phyloP scores from a whole-genome alignment of 2,329 filamentous ascomycete genomes.

The Penicillium sp. region DNA sequence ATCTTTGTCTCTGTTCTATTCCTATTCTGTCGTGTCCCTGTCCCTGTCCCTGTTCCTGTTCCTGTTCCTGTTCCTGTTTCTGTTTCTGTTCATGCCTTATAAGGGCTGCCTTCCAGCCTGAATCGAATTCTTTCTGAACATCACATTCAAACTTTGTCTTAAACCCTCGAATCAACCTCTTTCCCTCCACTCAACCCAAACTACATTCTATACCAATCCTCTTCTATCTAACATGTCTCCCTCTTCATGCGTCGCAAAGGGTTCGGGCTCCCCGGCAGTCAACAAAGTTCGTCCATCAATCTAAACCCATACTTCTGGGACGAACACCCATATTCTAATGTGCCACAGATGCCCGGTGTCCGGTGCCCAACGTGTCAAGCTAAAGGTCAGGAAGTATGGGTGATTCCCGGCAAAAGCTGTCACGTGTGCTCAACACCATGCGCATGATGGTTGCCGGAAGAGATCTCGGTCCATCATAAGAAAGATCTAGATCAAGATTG shows the following conservation, averaged over 20 bases:
- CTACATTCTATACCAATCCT: neutral
- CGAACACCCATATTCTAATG: neutral
- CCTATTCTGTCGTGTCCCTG: neutral
- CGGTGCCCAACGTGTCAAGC: conserved; percentile 41
- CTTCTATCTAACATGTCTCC: conserved; percentile 8
- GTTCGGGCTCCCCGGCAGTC: conserved; percentile 7
- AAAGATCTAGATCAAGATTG: neutral
- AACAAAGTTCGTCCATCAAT: conserved; percentile 18
- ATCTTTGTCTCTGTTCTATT: neutral
- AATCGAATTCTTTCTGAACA: neutral
- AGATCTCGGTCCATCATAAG: neutral
- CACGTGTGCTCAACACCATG: conserved; percentile 42
- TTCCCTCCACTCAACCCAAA: neutral
- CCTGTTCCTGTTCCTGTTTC: neutral
- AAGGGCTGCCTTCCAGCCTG: conserved; percentile 6
- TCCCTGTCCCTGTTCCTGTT: neutral
- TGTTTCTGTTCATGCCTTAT: conserved; percentile 8
- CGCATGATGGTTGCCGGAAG: conserved; percentile 14
- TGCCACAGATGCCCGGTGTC: conserved; percentile 45
- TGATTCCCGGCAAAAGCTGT: conserved; percentile 48
- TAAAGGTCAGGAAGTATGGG: conserved; percentile 43
- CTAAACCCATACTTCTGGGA: neutral
- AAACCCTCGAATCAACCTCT: no score
- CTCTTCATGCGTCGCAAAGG: conserved; percentile 5
- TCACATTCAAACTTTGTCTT: neutral